Evolutionary conservation across 2,329 filamentous ascomycete genomes (phyloP).

Genomic region (Colletotrichum lindemuthianum): DNA sequence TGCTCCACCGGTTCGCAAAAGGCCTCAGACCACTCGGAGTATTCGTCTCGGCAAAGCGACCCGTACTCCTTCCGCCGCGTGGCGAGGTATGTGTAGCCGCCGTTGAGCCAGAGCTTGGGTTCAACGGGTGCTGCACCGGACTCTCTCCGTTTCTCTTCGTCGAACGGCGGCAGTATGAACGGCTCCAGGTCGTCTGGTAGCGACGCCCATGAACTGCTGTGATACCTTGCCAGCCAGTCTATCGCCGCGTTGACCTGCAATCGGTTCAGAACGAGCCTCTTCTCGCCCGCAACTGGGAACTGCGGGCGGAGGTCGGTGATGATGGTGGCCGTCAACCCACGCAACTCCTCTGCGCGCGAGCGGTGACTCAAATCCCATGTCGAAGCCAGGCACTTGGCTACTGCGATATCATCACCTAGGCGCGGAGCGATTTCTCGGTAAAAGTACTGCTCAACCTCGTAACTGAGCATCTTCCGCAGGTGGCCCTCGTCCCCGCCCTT

Average conservation of each 20-base stretch:
- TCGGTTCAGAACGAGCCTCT: conserved; percentile 56
- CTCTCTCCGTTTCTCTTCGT: conserved; percentile 55
- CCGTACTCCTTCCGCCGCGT: conserved; percentile 68
- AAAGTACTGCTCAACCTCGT: conserved; percentile 74
- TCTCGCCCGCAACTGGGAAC: conserved; percentile 67
- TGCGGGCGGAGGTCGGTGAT: conserved; percentile 64
- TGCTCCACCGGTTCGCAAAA: conserved; percentile 53
- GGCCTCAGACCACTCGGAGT: conserved; percentile 64
- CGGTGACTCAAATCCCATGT: conserved; percentile 45
- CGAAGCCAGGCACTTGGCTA: conserved; percentile 62
- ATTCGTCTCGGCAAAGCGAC: conserved; percentile 54
- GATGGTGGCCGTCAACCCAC: conserved; percentile 61
- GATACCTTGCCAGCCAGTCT: conserved; percentile 72
- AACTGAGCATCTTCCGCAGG: conserved; percentile 72
- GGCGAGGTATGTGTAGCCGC: conserved; percentile 75
- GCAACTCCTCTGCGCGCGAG: conserved; percentile 44
- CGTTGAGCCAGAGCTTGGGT: conserved; percentile 67
- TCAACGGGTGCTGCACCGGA: conserved; percentile 29
- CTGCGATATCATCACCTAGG: conserved; percentile 54
- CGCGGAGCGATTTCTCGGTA: conserved; percentile 65
- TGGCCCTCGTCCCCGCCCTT: conserved; percentile 65
- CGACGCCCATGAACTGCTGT: conserved; percentile 61
- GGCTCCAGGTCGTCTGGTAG: conserved; percentile 43
- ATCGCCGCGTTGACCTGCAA: conserved; percentile 64
- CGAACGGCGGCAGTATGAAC: conserved; percentile 64